Base-by-base conservation (phyloP, 306 rosid species). In the Ceratonia siliqua region DNA sequence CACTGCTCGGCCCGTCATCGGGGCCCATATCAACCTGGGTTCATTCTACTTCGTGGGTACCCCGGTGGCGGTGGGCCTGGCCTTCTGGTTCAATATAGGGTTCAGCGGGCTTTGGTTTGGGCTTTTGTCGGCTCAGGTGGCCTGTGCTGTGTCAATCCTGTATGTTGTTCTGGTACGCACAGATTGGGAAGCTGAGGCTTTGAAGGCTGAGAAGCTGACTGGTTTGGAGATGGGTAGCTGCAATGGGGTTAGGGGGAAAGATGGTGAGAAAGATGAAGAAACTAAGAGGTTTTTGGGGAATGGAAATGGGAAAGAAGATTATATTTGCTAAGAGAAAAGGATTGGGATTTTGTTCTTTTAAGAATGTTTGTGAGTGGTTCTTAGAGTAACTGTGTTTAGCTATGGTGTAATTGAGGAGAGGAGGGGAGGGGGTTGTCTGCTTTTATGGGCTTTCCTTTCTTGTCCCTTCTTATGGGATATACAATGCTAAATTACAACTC, bases 41-140 rank as follows among this genome's bases (percentile, higher is more conserved):
- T 84, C 97, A 0, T 94, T 94, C 55, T 94, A 94, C 66, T 81
- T 94, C 0, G 92, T 94, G 33, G 99, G 99, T 5, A 94, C 92
- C 0, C 99, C 99, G 0, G 95, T 94, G 0, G 99, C 97, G 0
- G 85, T 94, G 15, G 96, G 89, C 43, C 75, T 94, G 2, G 97
- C 99, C 0, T 94, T 94, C 54, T 84, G 89, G 88, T 85, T 85
- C 45, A 74, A 68, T 58, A 28, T 94, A 0, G 99, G 99, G 43
- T 94, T 94, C 10, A 54, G 88, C 0, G 99, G 99, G 84, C 92
- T 94, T 1, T 92, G 97, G 99, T 81, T 88, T 12, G 99, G 99
- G 62, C 96, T 94, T 18, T 54, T 90, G 6, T 85, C 99, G 2
- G 97, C 99, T 8, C 97, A 94, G 41, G 77, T 82, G 36, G 96